phyloP scores from a whole-genome alignment of 1,139 yeast species.

The Candida sojae region DNA sequence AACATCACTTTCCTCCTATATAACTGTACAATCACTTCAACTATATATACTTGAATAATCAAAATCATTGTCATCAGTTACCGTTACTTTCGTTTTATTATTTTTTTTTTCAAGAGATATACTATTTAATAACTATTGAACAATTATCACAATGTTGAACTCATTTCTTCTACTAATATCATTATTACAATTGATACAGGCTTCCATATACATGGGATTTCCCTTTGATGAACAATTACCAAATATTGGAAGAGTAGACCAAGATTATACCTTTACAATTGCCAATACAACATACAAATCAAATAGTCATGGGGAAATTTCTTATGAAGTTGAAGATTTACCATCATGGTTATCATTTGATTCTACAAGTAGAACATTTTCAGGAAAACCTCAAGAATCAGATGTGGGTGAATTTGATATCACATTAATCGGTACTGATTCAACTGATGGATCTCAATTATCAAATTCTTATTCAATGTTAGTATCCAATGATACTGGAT shows the following conservation, averaged over 20 bases:
- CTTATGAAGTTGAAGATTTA: slow-evolving; percentile 55
- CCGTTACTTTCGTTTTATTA: not conserved
- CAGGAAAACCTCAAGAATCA: slow-evolving; percentile 68
- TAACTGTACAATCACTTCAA: not conserved
- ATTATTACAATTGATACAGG: slow-evolving; percentile 1
- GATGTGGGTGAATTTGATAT: slow-evolving; percentile 49
- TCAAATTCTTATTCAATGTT: slow-evolving; percentile 57
- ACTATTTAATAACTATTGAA: no score
- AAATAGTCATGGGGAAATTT: slow-evolving; percentile 38
- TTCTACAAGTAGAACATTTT: slow-evolving; percentile 54
- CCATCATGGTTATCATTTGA: slow-evolving; percentile 86
- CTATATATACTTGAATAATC: not conserved
- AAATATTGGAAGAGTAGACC: slow-evolving; percentile 75
- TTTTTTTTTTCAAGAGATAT: no score
- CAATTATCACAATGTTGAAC: not conserved
- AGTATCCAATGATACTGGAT: slow-evolving; percentile 56
- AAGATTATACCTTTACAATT: slow-evolving; percentile 65
- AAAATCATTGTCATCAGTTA: not conserved
- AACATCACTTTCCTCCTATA: not conserved
- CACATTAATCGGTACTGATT: slow-evolving; percentile 66
- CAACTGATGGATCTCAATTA: slow-evolving; percentile 43
- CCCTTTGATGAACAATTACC: slow-evolving; percentile 85
- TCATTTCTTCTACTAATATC: slow-evolving; percentile 3
- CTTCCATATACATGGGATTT: slow-evolving; percentile 59
- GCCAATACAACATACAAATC: slow-evolving; percentile 73